Percentiles rank a stretch among this genome's conserved stretches.
These are phyloP conservation scores for Trichoderma brevicompactum DNA, from an alignment of 2,329 filamentous ascomycete species.

Conservation along the genomic window DNA sequence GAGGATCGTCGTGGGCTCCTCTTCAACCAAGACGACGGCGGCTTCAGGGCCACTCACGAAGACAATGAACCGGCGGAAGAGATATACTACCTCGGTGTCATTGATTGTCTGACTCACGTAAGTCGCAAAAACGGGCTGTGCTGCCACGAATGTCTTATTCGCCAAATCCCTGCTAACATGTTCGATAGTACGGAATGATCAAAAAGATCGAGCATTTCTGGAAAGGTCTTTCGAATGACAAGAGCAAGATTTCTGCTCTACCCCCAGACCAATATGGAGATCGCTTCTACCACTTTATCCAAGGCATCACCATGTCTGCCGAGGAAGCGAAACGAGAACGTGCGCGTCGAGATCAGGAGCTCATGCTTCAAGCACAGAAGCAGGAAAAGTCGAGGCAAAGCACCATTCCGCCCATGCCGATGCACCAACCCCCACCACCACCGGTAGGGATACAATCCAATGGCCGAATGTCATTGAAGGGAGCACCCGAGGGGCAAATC, in stretches of 20 bases:
- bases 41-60: slow-evolving; percentile 90
- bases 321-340: slow-evolving; percentile 79
- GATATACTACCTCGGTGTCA: slow-evolving; percentile 97
- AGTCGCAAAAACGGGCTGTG: slow-evolving; percentile 47
- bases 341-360: slow-evolving; percentile 63
- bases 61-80: slow-evolving; percentile 83
- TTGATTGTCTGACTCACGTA: slow-evolving; percentile 96
- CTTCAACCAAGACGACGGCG: slow-evolving; percentile 94
- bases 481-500: slow-evolving; percentile 53
- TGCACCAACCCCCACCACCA: slow-evolving; percentile 51
- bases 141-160: neutral
- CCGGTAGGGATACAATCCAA: slow-evolving; percentile 42
- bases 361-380: slow-evolving; percentile 46
- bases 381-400: slow-evolving; percentile 47
- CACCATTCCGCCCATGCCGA: slow-evolving; percentile 52
- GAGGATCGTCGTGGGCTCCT: slow-evolving; percentile 74
- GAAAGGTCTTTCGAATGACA: slow-evolving; percentile 86
- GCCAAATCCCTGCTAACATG: slow-evolving; percentile 31
- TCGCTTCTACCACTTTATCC: slow-evolving; percentile 91
- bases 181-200: slow-evolving; percentile 80
- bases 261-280: slow-evolving; percentile 91
- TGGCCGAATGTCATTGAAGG: slow-evolving; percentile 43
- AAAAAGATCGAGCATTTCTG: slow-evolving; percentile 97
- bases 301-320: slow-evolving; percentile 83
- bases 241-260: slow-evolving; percentile 88